phyloP scores from a whole-genome alignment of 2,329 filamentous ascomycete genomes.

The Trichophyton schoenleinii region DNA sequence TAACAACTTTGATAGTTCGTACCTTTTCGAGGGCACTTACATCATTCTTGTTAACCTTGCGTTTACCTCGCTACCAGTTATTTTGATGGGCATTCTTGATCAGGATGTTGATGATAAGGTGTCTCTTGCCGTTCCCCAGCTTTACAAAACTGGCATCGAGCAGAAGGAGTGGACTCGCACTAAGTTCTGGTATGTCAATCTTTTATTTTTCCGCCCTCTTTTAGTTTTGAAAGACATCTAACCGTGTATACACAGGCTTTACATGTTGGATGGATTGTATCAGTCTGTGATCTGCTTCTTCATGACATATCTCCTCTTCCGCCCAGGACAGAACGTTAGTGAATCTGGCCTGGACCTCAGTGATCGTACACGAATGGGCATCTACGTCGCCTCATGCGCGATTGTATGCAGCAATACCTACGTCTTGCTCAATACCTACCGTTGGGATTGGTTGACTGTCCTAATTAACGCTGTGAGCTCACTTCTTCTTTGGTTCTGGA shows the following conservation, averaged over 20 bases:
- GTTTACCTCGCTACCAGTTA: conserved; percentile 89
- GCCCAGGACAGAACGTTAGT: conserved; percentile 54
- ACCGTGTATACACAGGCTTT: conserved; percentile 46
- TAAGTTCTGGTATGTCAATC: conserved; percentile 75
- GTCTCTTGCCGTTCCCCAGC: conserved; percentile 83
- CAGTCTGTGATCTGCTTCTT: conserved; percentile 91
- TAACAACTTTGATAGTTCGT: conserved; percentile 90
- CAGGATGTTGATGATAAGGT: conserved; percentile 93
- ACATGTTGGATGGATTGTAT: conserved; percentile 91
- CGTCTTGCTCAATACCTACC: conserved; percentile 89
- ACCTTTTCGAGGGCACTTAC: conserved; percentile 95
- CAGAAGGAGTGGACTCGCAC: conserved; percentile 87
- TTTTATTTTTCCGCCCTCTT: not conserved
- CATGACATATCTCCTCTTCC: conserved; percentile 74
- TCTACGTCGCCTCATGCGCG: conserved; percentile 72
- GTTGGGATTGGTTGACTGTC: conserved; percentile 95
- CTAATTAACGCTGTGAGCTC: conserved; percentile 72
- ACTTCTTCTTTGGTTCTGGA: conserved; percentile 89
- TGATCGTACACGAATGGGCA: conserved; percentile 73
- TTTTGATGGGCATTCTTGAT: conserved; percentile 90
- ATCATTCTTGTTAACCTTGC: conserved; percentile 93
- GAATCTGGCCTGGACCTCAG: conserved; percentile 61
- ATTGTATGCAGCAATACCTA: conserved; percentile 87
- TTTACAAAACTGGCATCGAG: conserved; percentile 92
- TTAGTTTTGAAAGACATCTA: conserved; percentile 3